Evolutionary conservation across 2,329 filamentous ascomycete species (phyloP).

Genomic region (Hortaea werneckii): DNA sequence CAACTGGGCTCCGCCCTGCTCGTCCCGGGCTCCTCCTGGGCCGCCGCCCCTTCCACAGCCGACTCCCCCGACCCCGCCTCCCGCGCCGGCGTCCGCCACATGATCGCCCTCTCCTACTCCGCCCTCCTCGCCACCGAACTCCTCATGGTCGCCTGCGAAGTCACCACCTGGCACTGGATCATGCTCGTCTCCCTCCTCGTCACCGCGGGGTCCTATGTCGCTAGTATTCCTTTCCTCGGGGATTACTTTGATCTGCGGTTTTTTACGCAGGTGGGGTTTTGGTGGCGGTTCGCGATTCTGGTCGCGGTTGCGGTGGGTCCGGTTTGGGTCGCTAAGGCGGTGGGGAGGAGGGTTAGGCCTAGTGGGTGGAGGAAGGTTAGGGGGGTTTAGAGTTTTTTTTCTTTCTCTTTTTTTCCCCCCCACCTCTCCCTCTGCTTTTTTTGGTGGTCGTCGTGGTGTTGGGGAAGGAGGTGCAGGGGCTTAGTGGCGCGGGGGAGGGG

Average conservation of each 20-base stretch:
- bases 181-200: constrained; percentile 81
- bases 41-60: constrained; percentile 6
- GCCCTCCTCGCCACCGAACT: constrained; percentile 89
- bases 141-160: constrained; percentile 91
- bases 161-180: constrained; percentile 91
- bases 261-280: constrained; percentile 67
- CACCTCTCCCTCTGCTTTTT: no score
- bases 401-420: no score
- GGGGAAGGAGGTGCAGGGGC: no score
- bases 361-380: constrained; percentile 87
- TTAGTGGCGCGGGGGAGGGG: no score
- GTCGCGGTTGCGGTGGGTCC: constrained; percentile 72
- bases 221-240: constrained; percentile 73
- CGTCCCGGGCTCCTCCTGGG: constrained; percentile 48
- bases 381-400: constrained; percentile 14
- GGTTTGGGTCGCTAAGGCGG: constrained; percentile 76
- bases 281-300: constrained; percentile 80
- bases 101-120: constrained; percentile 88
- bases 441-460: no score
- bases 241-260: constrained; percentile 82
- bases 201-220: constrained; percentile 71
- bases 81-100: constrained; percentile 34
- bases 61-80: constrained; percentile 1
- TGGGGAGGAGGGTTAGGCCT: constrained; percentile 75
- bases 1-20: constrained; percentile 89